Base-by-base conservation (phyloP, 768 basidiomycete genomes). In the Agaricus blazei region DNA sequence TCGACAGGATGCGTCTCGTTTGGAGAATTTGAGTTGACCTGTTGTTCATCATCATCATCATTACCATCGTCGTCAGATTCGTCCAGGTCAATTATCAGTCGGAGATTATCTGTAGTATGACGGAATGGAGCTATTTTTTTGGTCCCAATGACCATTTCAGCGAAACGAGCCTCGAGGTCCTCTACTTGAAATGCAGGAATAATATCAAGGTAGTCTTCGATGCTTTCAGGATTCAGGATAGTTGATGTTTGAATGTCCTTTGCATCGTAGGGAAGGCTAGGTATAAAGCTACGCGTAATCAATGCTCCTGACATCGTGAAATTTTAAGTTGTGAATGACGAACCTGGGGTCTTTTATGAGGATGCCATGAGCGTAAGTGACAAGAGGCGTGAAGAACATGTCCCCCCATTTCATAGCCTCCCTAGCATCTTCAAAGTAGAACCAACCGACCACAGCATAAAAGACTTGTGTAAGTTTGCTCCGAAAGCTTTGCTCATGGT, bases 381-480 rank as follows among this genome's bases (percentile, higher is more conserved):
- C 66, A 23, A 65, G 56, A 9, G 60, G 60, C 29, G 48, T 54
- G 50, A 64, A 58, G 52, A 62, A 67, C 8, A 31, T 37, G 6
- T 57, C 51, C 34, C 59, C 64, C 66, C 65, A 65, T 36, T 54
- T 59, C 27, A 59, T 53, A 11, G 63, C 63, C 23, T 47, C 45
- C 6, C 28, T 45, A 3, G 62, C 57, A 27, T 65, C 59, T 42
- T 48, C 45, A 31, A 52, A 50, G 52, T 65, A 60, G 55, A 58
- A 64, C 65, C 66, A 65, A 34, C 65, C 66, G n/a, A 67, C 59
- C 4, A 61, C 54, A 4, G 63, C 64, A 40, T 65, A 63, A 23
- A 67, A 37, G 4, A 37, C 52, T 9, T 50, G 53, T 11, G 53
- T 42, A 1, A 59, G 43, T 42, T 59, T 59, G 41, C 53, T 46